Base-by-base conservation (phyloP, 768 basidiomycete genomes). In the Panaeolus papilionaceus region DNA sequence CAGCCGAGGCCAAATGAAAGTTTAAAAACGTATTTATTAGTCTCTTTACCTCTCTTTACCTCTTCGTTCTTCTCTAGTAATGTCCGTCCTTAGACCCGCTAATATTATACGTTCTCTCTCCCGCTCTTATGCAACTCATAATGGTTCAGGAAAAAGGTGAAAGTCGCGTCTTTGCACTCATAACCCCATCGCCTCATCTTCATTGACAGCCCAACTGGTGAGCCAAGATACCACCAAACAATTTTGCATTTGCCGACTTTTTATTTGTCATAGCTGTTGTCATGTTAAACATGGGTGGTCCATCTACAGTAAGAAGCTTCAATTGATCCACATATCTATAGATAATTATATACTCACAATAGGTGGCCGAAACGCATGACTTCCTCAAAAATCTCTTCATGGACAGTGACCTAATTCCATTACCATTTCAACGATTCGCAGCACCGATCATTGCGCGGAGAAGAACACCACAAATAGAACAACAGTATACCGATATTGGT, bases 251-350 rank as follows among this genome's bases (percentile, higher is more conserved):
- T 62, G 61, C 67, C 70, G 72, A 66, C 72, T 67, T 69, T 40
- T 65, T 39, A 62, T n/a, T 38, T 63, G 71, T 65, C 54, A 38
- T 61, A 85, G 97, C 93, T 42, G 86, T 99, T 69, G 95, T 99
- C 47, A 93, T 99, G 92, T 83, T 99, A 82, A 99, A 99, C 79
- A 99, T 99, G 98, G 98, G 98, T 51, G 98, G 98, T 1, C 98
- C 97, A 26, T 88, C 93, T 63, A 96, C 95, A 66, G 95, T 95
- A 74, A 72, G 88, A 47, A 51, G 47, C 20, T 63, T 38, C 37
- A 58, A 16, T 39, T 23, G 1, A 58, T 81, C 42, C 40, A 64
- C 54, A 45, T 33, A 28, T 40, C 10, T 20, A 42, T 42, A 20
- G 5, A 23, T 47, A 47, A 49, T 16, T 51, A 20, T 14, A 51